phyloP scores from a whole-genome alignment of 805 yeast genomes.

The Suhomyces sp. region DNA sequence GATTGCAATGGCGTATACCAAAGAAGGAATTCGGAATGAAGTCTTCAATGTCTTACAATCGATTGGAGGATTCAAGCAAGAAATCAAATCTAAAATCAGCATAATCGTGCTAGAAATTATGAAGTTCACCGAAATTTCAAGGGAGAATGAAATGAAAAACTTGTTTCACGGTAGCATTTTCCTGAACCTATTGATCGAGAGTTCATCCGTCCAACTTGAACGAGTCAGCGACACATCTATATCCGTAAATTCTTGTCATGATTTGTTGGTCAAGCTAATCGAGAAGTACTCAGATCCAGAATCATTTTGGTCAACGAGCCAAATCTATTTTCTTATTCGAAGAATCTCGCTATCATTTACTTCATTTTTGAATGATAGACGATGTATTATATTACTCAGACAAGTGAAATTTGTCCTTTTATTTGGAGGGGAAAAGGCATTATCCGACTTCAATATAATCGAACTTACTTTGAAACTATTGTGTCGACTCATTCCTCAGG shows the following conservation, averaged over 20 bases:
- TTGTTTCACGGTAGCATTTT: conserved; percentile 2
- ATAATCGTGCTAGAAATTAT: conserved; percentile 38
- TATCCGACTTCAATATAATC: conserved; percentile 15
- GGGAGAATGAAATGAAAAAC: conserved; percentile 18
- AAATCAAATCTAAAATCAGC: conserved; percentile 22
- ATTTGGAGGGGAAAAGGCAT: conserved; percentile 16
- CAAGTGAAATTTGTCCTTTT: conserved; percentile 36
- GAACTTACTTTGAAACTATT: conserved; percentile 17
- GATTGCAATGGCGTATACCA: conserved; percentile 44
- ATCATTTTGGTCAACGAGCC: conserved; percentile 34
- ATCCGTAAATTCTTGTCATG: conserved; percentile 25
- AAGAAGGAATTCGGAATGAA: conserved; percentile 34
- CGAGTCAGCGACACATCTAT: conserved; percentile 14
- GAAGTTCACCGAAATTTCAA: conserved; percentile 37
- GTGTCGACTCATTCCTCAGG: conserved; percentile 17
- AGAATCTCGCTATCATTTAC: conserved; percentile 25
- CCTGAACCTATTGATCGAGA: conserved; percentile 3
- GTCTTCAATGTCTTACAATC: conserved; percentile 19
- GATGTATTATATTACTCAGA: conserved; percentile 26
- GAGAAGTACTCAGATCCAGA: conserved; percentile 15
- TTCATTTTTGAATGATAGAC: conserved; percentile 16
- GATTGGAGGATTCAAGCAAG: conserved; percentile 15
- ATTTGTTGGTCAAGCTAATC: conserved; percentile 23
- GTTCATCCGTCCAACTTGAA: conserved; percentile 7
- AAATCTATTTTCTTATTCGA: conserved; percentile 38